phyloP scores from a whole-genome alignment of 2,329 filamentous ascomycete species.

The Cordyceps militaris region DNA sequence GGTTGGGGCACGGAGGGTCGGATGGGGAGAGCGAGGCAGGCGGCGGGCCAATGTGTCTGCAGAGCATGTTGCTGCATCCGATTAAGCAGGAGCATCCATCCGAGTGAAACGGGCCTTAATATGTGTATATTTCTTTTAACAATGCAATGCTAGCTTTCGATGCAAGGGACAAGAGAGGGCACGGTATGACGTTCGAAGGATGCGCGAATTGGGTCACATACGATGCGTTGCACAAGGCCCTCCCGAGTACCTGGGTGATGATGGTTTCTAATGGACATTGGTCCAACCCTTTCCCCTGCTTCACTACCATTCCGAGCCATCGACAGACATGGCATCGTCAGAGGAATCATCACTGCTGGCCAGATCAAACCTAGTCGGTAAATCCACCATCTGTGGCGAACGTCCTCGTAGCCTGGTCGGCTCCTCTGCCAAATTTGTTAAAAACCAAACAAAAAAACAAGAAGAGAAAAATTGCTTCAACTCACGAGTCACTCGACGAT shows the following conservation, averaged over 20 bases:
- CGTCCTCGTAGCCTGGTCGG: neutral
- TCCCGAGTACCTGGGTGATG: no score
- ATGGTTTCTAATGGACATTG: no score
- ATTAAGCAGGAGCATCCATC: slow-evolving; percentile 59
- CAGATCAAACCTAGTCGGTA: neutral
- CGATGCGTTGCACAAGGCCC: no score
- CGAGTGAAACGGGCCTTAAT: slow-evolving; percentile 21
- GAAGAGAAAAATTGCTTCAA: no score
- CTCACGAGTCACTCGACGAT: no score
- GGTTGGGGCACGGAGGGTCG: slow-evolving; percentile 60
- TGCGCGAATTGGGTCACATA: no score
- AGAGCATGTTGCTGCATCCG: slow-evolving; percentile 74
- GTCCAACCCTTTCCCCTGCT: no score
- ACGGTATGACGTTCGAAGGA: no score
- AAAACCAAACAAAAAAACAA: neutral
- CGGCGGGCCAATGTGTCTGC: slow-evolving; percentile 67
- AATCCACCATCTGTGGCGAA: neutral
- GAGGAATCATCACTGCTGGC: neutral
- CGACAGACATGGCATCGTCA: neutral
- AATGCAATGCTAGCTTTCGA: no score
- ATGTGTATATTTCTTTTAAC: no score
- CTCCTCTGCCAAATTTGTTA: no score
- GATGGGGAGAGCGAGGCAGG: slow-evolving; percentile 45
- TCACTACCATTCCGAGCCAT: neutral
- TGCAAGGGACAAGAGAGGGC: no score